phyloP scores from a whole-genome alignment of 2,329 filamentous ascomycete genomes.

The Aulographum hederae region DNA sequence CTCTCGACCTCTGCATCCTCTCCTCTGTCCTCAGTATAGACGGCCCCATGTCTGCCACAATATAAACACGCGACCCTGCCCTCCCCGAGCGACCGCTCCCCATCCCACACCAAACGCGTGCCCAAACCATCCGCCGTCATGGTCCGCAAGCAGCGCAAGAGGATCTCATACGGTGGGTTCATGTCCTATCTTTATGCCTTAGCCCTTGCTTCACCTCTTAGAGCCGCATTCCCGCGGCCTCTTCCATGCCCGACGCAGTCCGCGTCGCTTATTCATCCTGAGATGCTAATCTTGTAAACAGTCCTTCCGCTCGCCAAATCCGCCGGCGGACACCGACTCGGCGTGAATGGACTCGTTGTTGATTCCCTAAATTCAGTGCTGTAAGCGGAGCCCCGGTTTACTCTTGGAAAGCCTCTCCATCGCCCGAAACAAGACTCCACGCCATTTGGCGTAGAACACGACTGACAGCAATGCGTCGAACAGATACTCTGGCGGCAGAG shows the following conservation, averaged over 20 bases:
- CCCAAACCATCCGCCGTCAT: conserved; percentile 13
- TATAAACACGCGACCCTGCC: background rate
- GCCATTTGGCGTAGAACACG: conserved; percentile 6
- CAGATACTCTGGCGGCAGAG: conserved; percentile 89
- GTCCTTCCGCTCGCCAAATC: conserved; percentile 57
- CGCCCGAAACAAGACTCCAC: conserved; percentile 2
- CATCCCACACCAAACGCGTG: background rate
- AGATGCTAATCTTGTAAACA: conserved; percentile 11
- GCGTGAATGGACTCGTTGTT: conserved; percentile 85
- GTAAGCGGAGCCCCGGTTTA: too few species aligned
- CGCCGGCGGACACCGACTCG: conserved; percentile 73
- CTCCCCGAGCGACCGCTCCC: background rate
- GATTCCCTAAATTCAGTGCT: conserved; percentile 70
- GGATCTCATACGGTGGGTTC: conserved; percentile 32
- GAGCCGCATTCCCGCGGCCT: too few species aligned
- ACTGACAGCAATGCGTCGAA: conserved; percentile 5
- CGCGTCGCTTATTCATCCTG: too few species aligned
- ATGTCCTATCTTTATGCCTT: conserved; percentile 5
- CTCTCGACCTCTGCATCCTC: too few species aligned
- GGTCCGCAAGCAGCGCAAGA: conserved; percentile 33
- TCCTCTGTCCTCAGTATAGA: too few species aligned
- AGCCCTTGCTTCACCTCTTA: conserved; percentile 5
- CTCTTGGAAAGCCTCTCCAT: conserved; percentile 2
- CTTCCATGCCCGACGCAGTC: too few species aligned
- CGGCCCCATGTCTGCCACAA: background rate